Base-by-base conservation (phyloP, 78 protist genomes). In the Acrasis kona region DNA sequence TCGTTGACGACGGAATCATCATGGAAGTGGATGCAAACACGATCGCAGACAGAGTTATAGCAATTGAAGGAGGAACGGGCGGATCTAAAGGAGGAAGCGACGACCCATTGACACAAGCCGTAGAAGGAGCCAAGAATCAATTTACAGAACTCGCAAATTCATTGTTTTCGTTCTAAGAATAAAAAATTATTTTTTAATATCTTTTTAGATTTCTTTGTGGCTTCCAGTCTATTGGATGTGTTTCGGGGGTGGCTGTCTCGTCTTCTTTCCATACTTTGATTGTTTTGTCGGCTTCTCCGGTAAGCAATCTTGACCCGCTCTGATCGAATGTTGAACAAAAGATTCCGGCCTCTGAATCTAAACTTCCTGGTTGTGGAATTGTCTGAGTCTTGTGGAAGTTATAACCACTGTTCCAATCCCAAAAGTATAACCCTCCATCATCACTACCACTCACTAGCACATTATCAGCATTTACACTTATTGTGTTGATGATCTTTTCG, bases 251-350 rank as follows among this genome's bases (percentile, higher is more conserved):
- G 6, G 74, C 67, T 6, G 34, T 66, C 34, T 4, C 32, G 34
- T 70, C 58, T 67, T 86, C 82, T 65, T 86, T 86, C 74, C 90
- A 92, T 12, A 94, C 69, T 77, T 95, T 95, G 76, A 96, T 90
- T 2, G 98, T 69, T 87, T 97, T 97, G 84, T 97, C 99, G 30
- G 93, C 96, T 61, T 96, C 98, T 27, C 92, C 75, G 0, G 98
- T 93, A 72, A 97, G 73, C 19, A 96, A 84, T 31, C 99, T 80
- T 0, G 88, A n/a, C 9, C 99, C 97, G 5, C 95, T 72, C 72
- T 39, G 40, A 79, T 96, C 99, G 29, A 97, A 97, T 3, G 89
- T 2, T 67, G 70, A 2, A 32, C 82, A 68, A 19, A 66, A 73
- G 57, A 97, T 84, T 67, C 97, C 99, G 0, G 81, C 72, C 74